A percentile compares a stretch with the other conserved stretches of the same genome.
These are phyloP conservation scores for Crassisporium funariophilum DNA, from an alignment of 768 basidiomycete species.

Conservation along the genomic window DNA sequence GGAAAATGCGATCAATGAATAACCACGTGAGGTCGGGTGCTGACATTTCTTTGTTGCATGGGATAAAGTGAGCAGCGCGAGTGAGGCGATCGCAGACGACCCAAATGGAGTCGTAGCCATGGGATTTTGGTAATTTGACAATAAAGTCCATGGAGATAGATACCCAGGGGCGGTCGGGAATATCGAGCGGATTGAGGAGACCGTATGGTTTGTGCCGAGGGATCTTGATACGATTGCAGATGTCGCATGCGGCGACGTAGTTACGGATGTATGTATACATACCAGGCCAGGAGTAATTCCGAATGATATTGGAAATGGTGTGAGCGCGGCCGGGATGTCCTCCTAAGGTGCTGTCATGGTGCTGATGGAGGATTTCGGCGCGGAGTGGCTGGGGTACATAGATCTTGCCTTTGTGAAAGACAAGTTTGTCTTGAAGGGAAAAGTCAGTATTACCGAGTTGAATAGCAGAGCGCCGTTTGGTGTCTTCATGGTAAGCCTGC, in stretches of 20 bases:
- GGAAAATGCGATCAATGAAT: constrained; percentile 37
- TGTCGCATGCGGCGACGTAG: constrained; percentile 37
- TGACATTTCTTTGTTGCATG: constrained; percentile 27
- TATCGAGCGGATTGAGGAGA: constrained; percentile 34
- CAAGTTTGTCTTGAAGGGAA: constrained; percentile 19
- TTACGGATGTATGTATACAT: constrained; percentile 21
- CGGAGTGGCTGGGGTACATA: constrained; percentile 34
- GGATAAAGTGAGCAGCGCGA: constrained; percentile 46
- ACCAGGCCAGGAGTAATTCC: constrained; percentile 45
- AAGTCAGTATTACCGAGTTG: constrained; percentile 18
- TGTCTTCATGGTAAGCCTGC: constrained; percentile 19
- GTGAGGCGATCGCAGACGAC: constrained; percentile 43
- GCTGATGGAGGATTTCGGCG: constrained; percentile 27
- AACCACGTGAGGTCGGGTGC: constrained; percentile 34
- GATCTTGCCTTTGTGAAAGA: constrained; percentile 25
- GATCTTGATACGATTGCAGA: constrained; percentile 35
- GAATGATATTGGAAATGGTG: constrained; percentile 31
- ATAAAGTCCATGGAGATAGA: constrained; percentile 46
- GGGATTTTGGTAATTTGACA: constrained; percentile 38
- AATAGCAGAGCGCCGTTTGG: constrained; percentile 25
- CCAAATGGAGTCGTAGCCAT: constrained; percentile 37
- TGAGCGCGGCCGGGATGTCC: constrained; percentile 42
- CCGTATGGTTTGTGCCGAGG: constrained; percentile 39
- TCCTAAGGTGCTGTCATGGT: constrained; percentile 37
- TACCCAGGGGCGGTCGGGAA: constrained; percentile 37